phyloP scores from a whole-genome alignment of 805 yeast species.

The Metschnikowia arizonensis region DNA sequence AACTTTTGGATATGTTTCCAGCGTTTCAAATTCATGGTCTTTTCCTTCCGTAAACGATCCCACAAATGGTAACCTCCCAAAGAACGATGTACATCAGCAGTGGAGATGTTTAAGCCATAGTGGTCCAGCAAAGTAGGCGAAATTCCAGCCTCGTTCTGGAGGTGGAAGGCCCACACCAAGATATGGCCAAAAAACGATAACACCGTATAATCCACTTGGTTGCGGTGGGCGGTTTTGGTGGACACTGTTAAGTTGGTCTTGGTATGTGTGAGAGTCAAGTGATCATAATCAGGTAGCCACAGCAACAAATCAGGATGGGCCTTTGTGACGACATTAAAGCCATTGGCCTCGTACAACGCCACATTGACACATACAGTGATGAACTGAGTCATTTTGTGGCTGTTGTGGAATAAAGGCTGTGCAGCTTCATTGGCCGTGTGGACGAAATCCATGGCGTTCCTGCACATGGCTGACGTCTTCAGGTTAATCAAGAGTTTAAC shows the following conservation, averaged over 20 bases:
- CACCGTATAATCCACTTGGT: slow-evolving; percentile 36
- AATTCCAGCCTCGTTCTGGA: slow-evolving; percentile 16
- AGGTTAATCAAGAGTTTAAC: slow-evolving; percentile 33
- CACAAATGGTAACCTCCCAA: slow-evolving; percentile 40
- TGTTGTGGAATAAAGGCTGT: slow-evolving; percentile 20
- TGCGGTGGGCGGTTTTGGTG: slow-evolving; percentile 31
- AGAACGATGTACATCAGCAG: slow-evolving; percentile 16
- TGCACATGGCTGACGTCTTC: slow-evolving; percentile 29
- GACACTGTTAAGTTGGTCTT: slow-evolving; percentile 33
- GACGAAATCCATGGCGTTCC: slow-evolving; percentile 25
- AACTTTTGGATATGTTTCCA: slow-evolving; percentile 41
- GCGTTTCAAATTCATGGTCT: slow-evolving; percentile 35
- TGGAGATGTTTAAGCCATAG: slow-evolving; percentile 20
- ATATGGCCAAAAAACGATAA: slow-evolving; percentile 37
- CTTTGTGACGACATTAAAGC: slow-evolving; percentile 27
- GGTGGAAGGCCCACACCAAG: slow-evolving; percentile 34
- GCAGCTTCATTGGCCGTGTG: slow-evolving; percentile 21
- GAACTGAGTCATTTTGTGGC: slow-evolving; percentile 21
- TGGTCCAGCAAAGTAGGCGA: slow-evolving; percentile 14
- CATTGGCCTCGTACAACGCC: slow-evolving; percentile 35
- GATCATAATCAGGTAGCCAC: slow-evolving; percentile 27
- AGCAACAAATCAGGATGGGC: slow-evolving; percentile 25
- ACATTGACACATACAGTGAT: slow-evolving; percentile 30
- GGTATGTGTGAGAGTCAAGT: slow-evolving; percentile 31
- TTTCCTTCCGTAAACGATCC: slow-evolving; percentile 34